Evolutionary conservation across 2,329 filamentous ascomycete species (phyloP).

Genomic region (Lecanoromycetidae sp.): DNA sequence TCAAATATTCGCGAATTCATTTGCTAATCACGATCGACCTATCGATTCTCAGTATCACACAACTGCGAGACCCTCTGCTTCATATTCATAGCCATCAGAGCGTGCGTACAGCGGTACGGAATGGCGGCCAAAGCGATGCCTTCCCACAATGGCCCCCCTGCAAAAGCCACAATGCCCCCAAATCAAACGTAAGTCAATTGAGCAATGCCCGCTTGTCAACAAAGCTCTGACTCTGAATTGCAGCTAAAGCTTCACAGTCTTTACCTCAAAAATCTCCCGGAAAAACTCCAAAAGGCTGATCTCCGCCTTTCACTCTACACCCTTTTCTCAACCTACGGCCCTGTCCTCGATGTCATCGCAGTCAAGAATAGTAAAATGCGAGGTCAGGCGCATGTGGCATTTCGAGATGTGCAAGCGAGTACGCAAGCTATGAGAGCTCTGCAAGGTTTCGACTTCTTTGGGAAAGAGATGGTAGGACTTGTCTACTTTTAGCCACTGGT

Average conservation of each 20-base stretch:
- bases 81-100: neutral
- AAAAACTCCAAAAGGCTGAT: slow-evolving; percentile 83
- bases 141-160: slow-evolving; percentile 29
- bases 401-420: slow-evolving; percentile 77
- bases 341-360: slow-evolving; percentile 81
- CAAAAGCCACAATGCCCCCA: slow-evolving; percentile 44
- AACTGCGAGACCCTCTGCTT: too few relatives aligned
- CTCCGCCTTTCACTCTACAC: slow-evolving; percentile 79
- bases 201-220: neutral
- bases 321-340: slow-evolving; percentile 85
- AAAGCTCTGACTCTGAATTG: slow-evolving; percentile 18
- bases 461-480: slow-evolving; percentile 62
- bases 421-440: slow-evolving; percentile 86
- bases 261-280: slow-evolving; percentile 78
- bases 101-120: neutral
- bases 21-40: too few relatives aligned
- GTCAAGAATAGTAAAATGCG: slow-evolving; percentile 87
- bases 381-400: slow-evolving; percentile 88
- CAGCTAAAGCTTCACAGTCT: slow-evolving; percentile 42
- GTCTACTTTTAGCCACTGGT: neutral
- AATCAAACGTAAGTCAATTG: slow-evolving; percentile 56
- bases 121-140: slow-evolving; percentile 32
- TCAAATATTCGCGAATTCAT: too few relatives aligned
- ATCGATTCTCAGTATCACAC: too few relatives aligned
- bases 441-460: slow-evolving; percentile 76